These are phyloP conservation scores for Penicillium macrosclerotiorum DNA, from an alignment of 495 filamentous ascomycete species.

Conservation along the genomic window DNA sequence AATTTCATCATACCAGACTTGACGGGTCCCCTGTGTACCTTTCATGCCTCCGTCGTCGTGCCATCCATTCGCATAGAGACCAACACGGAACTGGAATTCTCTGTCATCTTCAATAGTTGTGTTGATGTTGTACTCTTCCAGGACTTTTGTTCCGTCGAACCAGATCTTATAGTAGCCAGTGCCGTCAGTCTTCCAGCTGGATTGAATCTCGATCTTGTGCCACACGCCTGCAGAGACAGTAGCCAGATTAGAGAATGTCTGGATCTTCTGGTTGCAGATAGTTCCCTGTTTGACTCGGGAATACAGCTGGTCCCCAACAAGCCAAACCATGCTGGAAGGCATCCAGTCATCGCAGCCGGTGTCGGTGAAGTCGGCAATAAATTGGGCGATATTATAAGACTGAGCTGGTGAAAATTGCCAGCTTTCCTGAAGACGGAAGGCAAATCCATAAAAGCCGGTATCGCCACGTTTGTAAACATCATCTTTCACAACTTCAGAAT, in stretches of 20 bases:
- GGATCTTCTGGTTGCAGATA: slow-evolving; percentile 37
- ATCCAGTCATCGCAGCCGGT: slow-evolving; percentile 51
- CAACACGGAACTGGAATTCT: slow-evolving; percentile 52
- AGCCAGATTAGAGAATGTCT: slow-evolving; percentile 28
- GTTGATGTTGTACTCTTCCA: slow-evolving; percentile 37
- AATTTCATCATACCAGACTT: slow-evolving; percentile 56
- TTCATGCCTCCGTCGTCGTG: slow-evolving; percentile 42
- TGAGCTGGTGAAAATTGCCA: slow-evolving; percentile 52
- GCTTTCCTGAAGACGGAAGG: slow-evolving; percentile 47
- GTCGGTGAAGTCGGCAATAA: slow-evolving; percentile 53
- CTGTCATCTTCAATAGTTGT: slow-evolving; percentile 48
- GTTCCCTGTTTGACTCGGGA: slow-evolving; percentile 47
- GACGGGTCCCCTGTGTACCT: slow-evolving; percentile 47
- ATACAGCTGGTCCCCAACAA: slow-evolving; percentile 44
- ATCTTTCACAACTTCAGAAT: slow-evolving; percentile 51
- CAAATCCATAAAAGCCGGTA: slow-evolving; percentile 55
- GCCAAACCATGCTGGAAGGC: slow-evolving; percentile 54
- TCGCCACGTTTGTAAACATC: slow-evolving; percentile 50
- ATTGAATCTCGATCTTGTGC: slow-evolving; percentile 51
- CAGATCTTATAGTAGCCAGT: slow-evolving; percentile 51
- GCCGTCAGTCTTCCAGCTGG: slow-evolving; percentile 45
- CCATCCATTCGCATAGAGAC: slow-evolving; percentile 58
- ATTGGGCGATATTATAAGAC: slow-evolving; percentile 53
- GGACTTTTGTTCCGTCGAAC: slow-evolving; percentile 50
- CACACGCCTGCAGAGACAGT: slow-evolving; percentile 45